A percentile compares a stretch with the other conserved stretches of the same genome.
These are phyloP conservation scores for Trichomonascaceae sp. DNA, from an alignment of 1,139 yeast genomes.

Conservation along the genomic window DNA sequence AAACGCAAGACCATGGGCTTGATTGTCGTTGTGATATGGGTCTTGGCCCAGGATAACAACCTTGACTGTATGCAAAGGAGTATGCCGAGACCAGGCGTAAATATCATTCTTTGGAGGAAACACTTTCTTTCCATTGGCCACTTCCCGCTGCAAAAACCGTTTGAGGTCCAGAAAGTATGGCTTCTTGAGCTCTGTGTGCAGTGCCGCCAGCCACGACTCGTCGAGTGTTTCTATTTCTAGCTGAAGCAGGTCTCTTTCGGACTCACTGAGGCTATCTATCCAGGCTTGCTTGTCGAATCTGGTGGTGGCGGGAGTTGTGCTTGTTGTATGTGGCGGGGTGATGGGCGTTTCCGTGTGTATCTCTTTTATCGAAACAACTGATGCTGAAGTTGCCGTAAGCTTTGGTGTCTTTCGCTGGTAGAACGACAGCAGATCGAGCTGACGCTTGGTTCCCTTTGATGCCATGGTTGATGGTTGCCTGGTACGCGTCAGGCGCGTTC, in stretches of 20 bases:
- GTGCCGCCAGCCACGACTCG: conserved; percentile 60
- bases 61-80: conserved; percentile 63
- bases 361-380: too few relatives aligned
- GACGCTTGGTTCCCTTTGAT: too few relatives aligned
- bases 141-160: conserved; percentile 34
- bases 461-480: too few relatives aligned
- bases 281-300: conserved; percentile 41
- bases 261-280: conserved; percentile 38
- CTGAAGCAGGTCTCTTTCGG: conserved; percentile 40
- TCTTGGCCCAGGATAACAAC: conserved; percentile 90
- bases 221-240: conserved; percentile 63
- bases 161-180: conserved; percentile 76
- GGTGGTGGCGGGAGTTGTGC: conserved; percentile 1
- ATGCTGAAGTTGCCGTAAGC: too few relatives aligned
- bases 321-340: too few relatives aligned
- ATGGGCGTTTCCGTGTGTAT: too few relatives aligned
- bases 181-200: conserved; percentile 63
- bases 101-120: conserved; percentile 71
- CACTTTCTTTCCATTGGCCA: conserved; percentile 30
- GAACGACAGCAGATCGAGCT: too few relatives aligned
- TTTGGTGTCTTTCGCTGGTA: too few relatives aligned
- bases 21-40: conserved; percentile 85
- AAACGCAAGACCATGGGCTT: conserved; percentile 95
- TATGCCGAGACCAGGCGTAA: conserved; percentile 87
- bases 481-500: too few relatives aligned